phyloP scores from a whole-genome alignment of 805 yeast species.

The Metschnikowia continentalis region DNA sequence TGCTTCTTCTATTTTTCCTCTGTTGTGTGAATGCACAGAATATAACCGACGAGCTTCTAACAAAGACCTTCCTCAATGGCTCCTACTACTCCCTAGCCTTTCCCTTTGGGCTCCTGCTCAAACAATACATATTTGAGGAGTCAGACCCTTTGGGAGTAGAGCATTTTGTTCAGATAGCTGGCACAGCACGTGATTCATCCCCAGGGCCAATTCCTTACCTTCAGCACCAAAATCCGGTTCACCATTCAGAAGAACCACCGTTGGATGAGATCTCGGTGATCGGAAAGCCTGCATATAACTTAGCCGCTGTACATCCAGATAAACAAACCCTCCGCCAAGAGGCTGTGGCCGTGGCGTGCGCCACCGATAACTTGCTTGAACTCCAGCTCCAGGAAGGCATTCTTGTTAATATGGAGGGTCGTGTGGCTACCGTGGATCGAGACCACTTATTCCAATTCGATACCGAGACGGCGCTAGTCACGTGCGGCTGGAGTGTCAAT shows the following conservation, averaged over 20 bases:
- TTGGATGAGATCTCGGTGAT: slow-evolving; percentile 2
- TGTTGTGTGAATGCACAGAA: not conserved
- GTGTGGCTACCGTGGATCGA: slow-evolving; percentile 37
- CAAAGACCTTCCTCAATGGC: slow-evolving; percentile 10
- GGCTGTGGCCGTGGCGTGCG: slow-evolving; percentile 11
- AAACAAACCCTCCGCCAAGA: not conserved
- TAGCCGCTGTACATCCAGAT: not conserved
- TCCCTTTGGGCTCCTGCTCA: slow-evolving; percentile 34
- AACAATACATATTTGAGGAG: slow-evolving; percentile 19
- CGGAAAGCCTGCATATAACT: not conserved
- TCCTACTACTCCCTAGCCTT: slow-evolving; percentile 28
- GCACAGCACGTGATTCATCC: not conserved
- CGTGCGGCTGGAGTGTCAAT: slow-evolving; percentile 34
- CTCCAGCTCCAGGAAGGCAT: slow-evolving; percentile 29
- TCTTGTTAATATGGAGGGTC: slow-evolving; percentile 26
- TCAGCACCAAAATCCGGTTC: not conserved
- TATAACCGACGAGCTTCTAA: not conserved
- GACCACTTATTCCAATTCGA: slow-evolving; percentile 40
- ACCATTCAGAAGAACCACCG: not conserved
- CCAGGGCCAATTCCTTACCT: too few species aligned
- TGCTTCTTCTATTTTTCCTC: not conserved
- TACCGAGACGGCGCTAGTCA: slow-evolving; percentile 9
- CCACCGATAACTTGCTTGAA: slow-evolving; percentile 14
- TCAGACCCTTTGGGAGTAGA: not conserved
- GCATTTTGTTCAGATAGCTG: not conserved